Conservation (phyloP, 2,329 filamentous ascomycete species). For the Leptographium wingfieldii region DNA sequence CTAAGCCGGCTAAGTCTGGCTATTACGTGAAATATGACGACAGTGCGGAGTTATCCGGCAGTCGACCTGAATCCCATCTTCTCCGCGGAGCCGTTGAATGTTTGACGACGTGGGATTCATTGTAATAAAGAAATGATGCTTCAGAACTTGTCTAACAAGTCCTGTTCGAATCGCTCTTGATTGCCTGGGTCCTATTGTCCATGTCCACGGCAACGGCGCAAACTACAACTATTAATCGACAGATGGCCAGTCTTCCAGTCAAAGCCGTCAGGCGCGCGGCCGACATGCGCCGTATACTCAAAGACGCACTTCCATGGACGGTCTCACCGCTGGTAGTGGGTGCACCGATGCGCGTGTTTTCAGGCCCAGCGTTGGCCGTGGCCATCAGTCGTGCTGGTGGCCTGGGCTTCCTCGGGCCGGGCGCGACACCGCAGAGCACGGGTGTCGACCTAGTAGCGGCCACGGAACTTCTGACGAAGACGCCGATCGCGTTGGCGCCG, state of each 20-base stretch:
- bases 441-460: conserved; percentile 1
- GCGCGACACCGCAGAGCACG: conserved; percentile 8
- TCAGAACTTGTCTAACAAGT: not conserved
- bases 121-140: not conserved
- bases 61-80: not conserved
- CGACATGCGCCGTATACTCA: not conserved
- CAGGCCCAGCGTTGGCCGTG: conserved; percentile 24
- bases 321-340: conserved; percentile 24
- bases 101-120: not conserved
- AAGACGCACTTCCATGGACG: conserved; percentile 22
- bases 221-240: not conserved
- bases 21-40: not conserved
- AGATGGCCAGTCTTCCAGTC: conserved; percentile 1
- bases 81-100: not conserved
- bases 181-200: not conserved
- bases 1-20: not conserved
- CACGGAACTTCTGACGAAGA: not conserved
- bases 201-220: not conserved
- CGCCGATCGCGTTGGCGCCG: conserved; percentile 20
- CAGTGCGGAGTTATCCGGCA: not conserved
- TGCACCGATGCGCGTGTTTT: conserved; percentile 27
- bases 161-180: not conserved
- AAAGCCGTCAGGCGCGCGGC: conserved; percentile 5
- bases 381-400: conserved; percentile 28
- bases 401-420: conserved; percentile 19